Evolutionary conservation across 2,329 filamentous ascomycete genomes (phyloP).

Genomic region (Mycosphaerelloides madeirae): DNA sequence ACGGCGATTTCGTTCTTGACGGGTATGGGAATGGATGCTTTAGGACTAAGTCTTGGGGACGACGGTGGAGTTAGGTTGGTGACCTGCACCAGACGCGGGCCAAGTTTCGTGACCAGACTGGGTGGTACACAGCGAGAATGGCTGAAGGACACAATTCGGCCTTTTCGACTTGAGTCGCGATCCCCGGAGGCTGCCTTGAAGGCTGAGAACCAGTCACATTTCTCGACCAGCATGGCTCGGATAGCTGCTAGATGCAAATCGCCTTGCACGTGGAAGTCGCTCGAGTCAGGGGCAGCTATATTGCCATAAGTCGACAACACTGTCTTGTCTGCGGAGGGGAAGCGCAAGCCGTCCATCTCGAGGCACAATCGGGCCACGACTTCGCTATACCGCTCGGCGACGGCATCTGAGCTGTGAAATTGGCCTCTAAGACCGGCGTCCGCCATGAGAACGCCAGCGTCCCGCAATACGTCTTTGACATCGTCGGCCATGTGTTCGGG

Average conservation of each 20-base stretch:
- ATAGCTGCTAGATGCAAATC: too few species aligned
- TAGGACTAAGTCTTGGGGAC: too few species aligned
- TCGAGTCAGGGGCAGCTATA: not conserved
- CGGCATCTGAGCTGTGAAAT: not conserved
- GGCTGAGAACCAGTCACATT: not conserved
- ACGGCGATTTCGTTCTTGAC: conserved; percentile 9
- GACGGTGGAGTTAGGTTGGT: not conserved
- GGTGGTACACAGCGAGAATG: not conserved
- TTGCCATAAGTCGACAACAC: not conserved
- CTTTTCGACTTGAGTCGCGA: not conserved
- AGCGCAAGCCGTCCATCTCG: not conserved
- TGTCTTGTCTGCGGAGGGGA: not conserved
- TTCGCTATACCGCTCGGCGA: too few species aligned
- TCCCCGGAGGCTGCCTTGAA: not conserved
- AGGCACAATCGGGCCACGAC: not conserved
- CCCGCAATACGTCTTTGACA: not conserved
- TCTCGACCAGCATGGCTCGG: not conserved
- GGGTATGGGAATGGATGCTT: not conserved
- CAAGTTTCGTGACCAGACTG: too few species aligned
- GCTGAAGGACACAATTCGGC: not conserved
- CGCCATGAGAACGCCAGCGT: not conserved
- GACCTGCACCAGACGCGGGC: too few species aligned
- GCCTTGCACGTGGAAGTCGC: too few species aligned
- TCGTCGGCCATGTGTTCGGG: not conserved
- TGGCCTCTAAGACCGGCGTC: not conserved